A percentile compares a stretch with the other conserved stretches of the same genome.
Evolutionary conservation across 164 flowering plant genomes (phyloP).

Genomic region (Vitis amurensis): DNA sequence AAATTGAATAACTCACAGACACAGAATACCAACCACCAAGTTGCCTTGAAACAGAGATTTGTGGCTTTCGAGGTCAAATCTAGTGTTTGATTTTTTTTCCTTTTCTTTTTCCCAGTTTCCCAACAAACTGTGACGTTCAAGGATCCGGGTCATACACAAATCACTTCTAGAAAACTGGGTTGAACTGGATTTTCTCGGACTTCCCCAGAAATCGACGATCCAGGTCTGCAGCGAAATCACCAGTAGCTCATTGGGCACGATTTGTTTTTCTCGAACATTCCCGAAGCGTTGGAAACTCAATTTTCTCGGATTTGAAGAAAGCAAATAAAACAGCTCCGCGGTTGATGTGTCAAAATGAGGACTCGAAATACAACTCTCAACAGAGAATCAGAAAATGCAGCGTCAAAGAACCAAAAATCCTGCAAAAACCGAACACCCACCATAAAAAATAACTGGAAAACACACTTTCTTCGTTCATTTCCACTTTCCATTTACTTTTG

Average conservation of each 20-base stretch:
- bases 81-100: no score
- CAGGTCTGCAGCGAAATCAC: not conserved
- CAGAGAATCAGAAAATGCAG: conserved; percentile 1
- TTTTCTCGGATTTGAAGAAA: no score
- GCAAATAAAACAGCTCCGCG: no score
- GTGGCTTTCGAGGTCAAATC: not conserved
- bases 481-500: not conserved
- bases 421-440: not conserved
- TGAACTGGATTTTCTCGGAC: not conserved
- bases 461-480: not conserved
- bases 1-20: no score
- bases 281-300: no score
- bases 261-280: no score
- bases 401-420: not conserved
- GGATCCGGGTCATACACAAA: not conserved
- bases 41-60: not conserved
- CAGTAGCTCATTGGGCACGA: no score
- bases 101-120: not conserved
- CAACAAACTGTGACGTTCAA: not conserved
- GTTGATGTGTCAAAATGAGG: not conserved
- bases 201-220: not conserved
- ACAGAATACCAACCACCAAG: not conserved
- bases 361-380: not conserved
- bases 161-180: not conserved
- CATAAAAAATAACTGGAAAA: not conserved